Evolutionary conservation across 2,329 filamentous ascomycete species (phyloP).

Genomic region (Penicillium hesseltinei): DNA sequence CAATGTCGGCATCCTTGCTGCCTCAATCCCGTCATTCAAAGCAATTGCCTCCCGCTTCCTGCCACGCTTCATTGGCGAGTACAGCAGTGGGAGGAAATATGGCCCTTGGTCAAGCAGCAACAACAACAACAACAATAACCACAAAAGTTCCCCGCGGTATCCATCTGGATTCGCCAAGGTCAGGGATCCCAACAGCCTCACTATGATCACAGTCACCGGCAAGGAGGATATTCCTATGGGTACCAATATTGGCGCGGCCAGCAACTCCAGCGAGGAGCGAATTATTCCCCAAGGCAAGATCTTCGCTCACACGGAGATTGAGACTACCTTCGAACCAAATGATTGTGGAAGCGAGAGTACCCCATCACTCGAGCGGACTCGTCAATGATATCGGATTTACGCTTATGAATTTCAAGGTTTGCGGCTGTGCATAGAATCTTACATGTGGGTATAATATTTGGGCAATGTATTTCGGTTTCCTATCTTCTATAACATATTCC

Average conservation of each 20-base stretch:
- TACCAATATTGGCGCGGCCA: conserved; percentile 22
- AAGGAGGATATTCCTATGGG: conserved; percentile 20
- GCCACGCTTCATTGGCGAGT: conserved; percentile 42
- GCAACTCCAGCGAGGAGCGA: conserved; percentile 29
- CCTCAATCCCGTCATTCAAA: conserved; percentile 45
- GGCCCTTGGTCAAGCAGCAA: conserved; percentile 21
- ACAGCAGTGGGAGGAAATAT: conserved; percentile 28
- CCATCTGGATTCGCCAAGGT: conserved; percentile 31
- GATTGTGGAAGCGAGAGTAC: background rate
- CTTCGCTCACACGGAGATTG: conserved; percentile 32
- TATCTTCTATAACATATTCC: background rate
- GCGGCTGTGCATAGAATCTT: background rate
- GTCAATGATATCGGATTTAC: conserved; percentile 1
- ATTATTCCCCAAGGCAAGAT: conserved; percentile 35
- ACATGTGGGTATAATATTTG: conserved; percentile 2
- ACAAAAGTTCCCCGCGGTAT: conserved; percentile 17
- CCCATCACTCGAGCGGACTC: conserved; percentile 14
- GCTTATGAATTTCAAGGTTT: background rate
- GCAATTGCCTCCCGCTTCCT: conserved; percentile 43
- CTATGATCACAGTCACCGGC: conserved; percentile 18
- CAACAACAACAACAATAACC: background rate
- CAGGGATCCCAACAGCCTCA: conserved; percentile 22
- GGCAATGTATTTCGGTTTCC: conserved; percentile 2
- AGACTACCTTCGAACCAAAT: conserved; percentile 31
- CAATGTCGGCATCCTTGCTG: conserved; percentile 45